Percentiles rank a stretch among this genome's conserved stretches.
These are phyloP conservation scores for Zalerion maritima DNA, from an alignment of 495 filamentous ascomycete species.

Conservation along the genomic window DNA sequence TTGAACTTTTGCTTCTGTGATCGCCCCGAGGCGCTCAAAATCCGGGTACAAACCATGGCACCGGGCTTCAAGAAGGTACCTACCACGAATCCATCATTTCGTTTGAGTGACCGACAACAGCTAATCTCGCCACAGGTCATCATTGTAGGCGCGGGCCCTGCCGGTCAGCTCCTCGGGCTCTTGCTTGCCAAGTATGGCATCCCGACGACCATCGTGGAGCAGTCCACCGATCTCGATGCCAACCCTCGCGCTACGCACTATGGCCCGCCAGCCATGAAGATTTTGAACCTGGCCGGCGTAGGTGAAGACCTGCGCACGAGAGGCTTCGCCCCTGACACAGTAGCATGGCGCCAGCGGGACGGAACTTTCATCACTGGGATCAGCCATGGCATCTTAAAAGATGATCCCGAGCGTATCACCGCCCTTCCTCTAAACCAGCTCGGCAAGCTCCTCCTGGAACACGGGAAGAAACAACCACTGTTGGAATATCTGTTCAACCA, in stretches of 20 bases:
- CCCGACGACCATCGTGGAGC: slow-evolving; percentile 27
- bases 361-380: slow-evolving; percentile 20
- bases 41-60: too few species aligned
- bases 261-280: slow-evolving; percentile 25
- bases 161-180: slow-evolving; percentile 28
- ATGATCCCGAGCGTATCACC: slow-evolving; percentile 27
- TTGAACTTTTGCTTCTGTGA: too few species aligned
- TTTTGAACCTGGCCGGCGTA: slow-evolving; percentile 29
- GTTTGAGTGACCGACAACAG: too few species aligned
- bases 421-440: slow-evolving; percentile 30
- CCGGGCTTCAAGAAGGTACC: too few species aligned
- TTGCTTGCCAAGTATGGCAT: slow-evolving; percentile 31
- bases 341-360: slow-evolving; percentile 30
- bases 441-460: slow-evolving; percentile 31
- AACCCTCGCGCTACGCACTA: slow-evolving; percentile 35
- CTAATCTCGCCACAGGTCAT: too few species aligned
- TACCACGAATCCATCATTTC: too few species aligned
- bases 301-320: slow-evolving; percentile 25
- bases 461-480: slow-evolving; percentile 27
- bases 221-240: slow-evolving; percentile 21
- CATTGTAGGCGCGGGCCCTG: slow-evolving; percentile 31
- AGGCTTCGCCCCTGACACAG: slow-evolving; percentile 22
- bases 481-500: slow-evolving; percentile 33
- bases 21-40: too few species aligned
- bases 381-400: slow-evolving; percentile 15